These are phyloP conservation scores for Capronia americana DNA, from an alignment of 2,329 filamentous ascomycete genomes.

Conservation along the genomic window DNA sequence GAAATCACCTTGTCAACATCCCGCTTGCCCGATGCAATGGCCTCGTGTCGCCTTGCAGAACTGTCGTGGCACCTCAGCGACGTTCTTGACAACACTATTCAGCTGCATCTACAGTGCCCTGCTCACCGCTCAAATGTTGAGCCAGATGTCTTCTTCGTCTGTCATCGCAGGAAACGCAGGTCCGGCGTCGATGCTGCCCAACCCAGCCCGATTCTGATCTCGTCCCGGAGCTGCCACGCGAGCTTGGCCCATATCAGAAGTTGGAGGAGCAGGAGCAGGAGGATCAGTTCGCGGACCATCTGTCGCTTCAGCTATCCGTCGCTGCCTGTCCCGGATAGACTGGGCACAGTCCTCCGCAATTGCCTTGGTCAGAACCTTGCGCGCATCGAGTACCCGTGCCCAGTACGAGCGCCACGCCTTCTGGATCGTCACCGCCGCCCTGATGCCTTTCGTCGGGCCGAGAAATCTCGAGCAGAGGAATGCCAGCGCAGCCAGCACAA, in stretches of 20 bases:
- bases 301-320: background rate
- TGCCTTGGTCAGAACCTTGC: slow-evolving; percentile 44
- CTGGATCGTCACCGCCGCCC: slow-evolving; percentile 62
- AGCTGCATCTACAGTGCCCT: background rate
- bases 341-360: slow-evolving; percentile 47
- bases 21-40: background rate
- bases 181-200: background rate
- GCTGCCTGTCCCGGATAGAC: background rate
- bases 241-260: background rate
- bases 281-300: no score
- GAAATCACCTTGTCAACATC: background rate
- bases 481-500: slow-evolving; percentile 62
- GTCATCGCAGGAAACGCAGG: background rate
- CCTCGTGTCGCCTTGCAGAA: background rate
- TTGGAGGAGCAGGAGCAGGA: background rate
- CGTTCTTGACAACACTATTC: background rate
- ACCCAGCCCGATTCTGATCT: background rate
- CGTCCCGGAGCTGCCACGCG: background rate
- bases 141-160: slow-evolving; percentile 33
- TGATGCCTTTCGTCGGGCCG: slow-evolving; percentile 55
- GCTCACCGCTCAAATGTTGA: slow-evolving; percentile 28
- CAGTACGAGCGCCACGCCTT: slow-evolving; percentile 53
- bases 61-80: slow-evolving; percentile 4
- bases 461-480: slow-evolving; percentile 67
- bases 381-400: slow-evolving; percentile 40